phyloP scores from a whole-genome alignment of 148 eudicot species.

The Vaccinium corymbosum region DNA sequence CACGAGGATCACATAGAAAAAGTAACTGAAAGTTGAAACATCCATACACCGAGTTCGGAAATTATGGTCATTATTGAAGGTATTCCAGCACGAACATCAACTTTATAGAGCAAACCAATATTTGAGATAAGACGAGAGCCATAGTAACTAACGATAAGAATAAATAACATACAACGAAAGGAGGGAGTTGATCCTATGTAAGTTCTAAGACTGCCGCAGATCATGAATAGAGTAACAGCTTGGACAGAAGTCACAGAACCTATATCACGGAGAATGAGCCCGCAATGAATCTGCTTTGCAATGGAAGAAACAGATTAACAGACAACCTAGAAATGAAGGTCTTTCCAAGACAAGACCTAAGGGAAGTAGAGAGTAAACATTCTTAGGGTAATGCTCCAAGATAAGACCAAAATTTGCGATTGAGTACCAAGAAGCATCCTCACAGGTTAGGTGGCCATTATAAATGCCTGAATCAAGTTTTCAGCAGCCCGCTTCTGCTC shows the following conservation, averaged over 20 bases:
- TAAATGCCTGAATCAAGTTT: conserved; percentile 86
- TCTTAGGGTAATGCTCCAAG: conserved; percentile 25
- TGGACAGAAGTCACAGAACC: conserved; percentile 9
- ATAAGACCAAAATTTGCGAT: conserved; percentile 33
- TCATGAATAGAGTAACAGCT: conserved; percentile 21
- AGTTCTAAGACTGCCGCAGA: conserved; percentile 20
- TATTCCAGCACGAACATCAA: conserved; percentile 20
- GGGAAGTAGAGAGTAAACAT: conserved; percentile 29
- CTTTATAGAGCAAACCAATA: conserved; percentile 22
- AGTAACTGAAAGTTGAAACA: conserved; percentile 12
- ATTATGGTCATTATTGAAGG: conserved; percentile 9
- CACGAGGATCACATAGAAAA: conserved; percentile 17
- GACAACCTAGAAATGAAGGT: conserved; percentile 20
- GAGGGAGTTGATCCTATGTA: conserved; percentile 20
- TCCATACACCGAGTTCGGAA: conserved; percentile 11
- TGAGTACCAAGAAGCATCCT: conserved; percentile 28
- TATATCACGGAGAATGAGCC: conserved; percentile 19
- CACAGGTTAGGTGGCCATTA: conserved; percentile 59
- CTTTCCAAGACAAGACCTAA: conserved; percentile 29
- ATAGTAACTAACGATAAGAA: conserved; percentile 18
- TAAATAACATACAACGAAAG: conserved; percentile 9
- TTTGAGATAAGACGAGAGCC: conserved; percentile 18
- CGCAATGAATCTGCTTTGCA: not conserved
- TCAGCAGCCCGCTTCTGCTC: conserved; percentile 92
- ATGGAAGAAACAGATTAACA: conserved; percentile 8